Evolutionary conservation across 2,329 filamentous ascomycete genomes (phyloP).

Genomic region (Zelopaecilomyces penicillatus): DNA sequence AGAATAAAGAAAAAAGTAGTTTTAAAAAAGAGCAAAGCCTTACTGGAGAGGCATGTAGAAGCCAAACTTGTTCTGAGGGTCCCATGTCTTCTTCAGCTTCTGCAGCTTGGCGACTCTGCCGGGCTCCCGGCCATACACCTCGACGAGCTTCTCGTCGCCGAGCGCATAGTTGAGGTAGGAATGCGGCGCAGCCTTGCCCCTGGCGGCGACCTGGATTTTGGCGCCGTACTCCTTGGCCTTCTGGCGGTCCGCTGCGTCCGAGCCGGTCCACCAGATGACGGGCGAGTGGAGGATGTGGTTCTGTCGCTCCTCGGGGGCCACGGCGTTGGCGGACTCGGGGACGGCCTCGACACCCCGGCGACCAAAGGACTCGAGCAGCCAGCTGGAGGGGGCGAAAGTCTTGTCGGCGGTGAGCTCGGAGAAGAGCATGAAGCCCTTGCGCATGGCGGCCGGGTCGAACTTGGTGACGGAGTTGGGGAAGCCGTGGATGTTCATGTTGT

Average conservation of each 20-base stretch:
- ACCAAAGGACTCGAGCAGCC: conserved; percentile 6
- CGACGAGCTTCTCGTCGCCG: conserved; percentile 7
- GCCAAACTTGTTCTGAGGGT: conserved; percentile 11
- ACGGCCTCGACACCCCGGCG: conserved; percentile 4
- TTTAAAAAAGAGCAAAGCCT: neutral
- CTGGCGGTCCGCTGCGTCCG: neutral
- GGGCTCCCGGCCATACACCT: conserved; percentile 11
- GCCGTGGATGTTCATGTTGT: conserved; percentile 8
- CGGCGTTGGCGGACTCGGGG: conserved; percentile 3
- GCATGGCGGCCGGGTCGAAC: conserved; percentile 7
- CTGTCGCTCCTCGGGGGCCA: conserved; percentile 7
- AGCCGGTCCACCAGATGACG: conserved; percentile 7
- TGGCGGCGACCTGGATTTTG: neutral
- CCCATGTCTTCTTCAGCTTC: conserved; percentile 12
- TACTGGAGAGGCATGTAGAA: conserved; percentile 7
- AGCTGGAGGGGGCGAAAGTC: conserved; percentile 1
- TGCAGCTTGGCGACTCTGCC: conserved; percentile 7
- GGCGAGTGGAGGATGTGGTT: conserved; percentile 8
- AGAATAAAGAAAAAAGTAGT: too few species aligned
- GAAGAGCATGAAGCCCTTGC: conserved; percentile 5
- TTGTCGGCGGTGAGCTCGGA: conserved; percentile 3
- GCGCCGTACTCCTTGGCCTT: conserved; percentile 3
- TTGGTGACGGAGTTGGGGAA: conserved; percentile 8
- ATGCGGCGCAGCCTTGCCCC: conserved; percentile 1
- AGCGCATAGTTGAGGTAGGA: conserved; percentile 14